phyloP scores from a whole-genome alignment of 768 basidiomycete species.

The Dentipellis sp. region DNA sequence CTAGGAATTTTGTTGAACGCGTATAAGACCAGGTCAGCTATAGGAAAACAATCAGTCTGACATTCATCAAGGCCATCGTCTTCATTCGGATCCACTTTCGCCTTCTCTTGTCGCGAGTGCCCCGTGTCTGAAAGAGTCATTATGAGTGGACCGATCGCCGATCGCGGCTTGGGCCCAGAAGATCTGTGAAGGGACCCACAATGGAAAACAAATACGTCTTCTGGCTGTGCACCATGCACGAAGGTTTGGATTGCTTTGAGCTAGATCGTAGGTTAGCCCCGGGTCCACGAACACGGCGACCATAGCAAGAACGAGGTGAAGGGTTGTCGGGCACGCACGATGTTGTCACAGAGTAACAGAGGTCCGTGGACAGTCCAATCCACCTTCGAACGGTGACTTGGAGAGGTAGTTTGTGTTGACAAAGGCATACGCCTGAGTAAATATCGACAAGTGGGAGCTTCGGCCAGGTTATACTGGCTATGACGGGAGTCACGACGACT shows the following conservation, averaged over 20 bases:
- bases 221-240: constrained; percentile 5
- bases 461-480: too few species aligned
- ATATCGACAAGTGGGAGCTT: too few species aligned
- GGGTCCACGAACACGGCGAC: neutral
- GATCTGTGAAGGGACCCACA: constrained; percentile 4
- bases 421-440: too few species aligned
- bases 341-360: too few species aligned
- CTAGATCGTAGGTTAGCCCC: constrained; percentile 1
- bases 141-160: neutral
- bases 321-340: constrained; percentile 3
- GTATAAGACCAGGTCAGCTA: neutral
- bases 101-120: neutral
- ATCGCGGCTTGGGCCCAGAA: neutral
- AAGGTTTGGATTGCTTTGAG: constrained; percentile 7
- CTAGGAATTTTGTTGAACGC: neutral
- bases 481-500: too few species aligned
- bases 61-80: neutral
- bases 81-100: neutral
- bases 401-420: too few species aligned
- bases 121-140: constrained; percentile 1
- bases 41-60: neutral
- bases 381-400: too few species aligned
- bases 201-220: constrained; percentile 13
- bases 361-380: too few species aligned
- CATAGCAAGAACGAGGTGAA: neutral